phyloP scores from a whole-genome alignment of 768 basidiomycete species.

The Mycena maculata region DNA sequence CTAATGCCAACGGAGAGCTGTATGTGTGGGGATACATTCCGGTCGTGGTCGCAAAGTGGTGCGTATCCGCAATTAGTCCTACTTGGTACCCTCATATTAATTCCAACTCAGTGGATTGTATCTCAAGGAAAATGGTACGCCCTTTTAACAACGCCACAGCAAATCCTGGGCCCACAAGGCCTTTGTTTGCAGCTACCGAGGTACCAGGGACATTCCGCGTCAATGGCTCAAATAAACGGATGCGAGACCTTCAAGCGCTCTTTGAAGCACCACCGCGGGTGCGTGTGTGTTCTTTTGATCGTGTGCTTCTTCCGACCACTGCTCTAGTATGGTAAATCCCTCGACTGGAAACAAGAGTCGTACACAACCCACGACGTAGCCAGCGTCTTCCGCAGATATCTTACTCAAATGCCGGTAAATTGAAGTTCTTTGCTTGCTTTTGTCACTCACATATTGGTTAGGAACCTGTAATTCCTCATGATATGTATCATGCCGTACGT shows the following conservation, averaged over 20 bases:
- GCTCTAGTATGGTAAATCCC: slow-evolving; percentile 87
- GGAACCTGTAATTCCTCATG: slow-evolving; percentile 96
- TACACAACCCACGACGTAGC: slow-evolving; percentile 98
- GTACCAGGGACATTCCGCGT: slow-evolving; percentile 95
- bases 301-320: slow-evolving; percentile 1
- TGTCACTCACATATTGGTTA: slow-evolving; percentile 43
- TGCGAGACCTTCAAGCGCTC: slow-evolving; percentile 91
- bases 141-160: neutral
- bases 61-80: slow-evolving; percentile 39
- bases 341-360: slow-evolving; percentile 88
- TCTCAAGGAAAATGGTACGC: slow-evolving; percentile 91
- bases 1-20: slow-evolving; percentile 82
- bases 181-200: slow-evolving; percentile 74
- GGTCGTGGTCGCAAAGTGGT: slow-evolving; percentile 98
- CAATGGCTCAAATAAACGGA: slow-evolving; percentile 94
- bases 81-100: neutral
- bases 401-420: slow-evolving; percentile 96
- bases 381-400: slow-evolving; percentile 93
- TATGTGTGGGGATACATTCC: slow-evolving; percentile 96
- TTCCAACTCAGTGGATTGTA: slow-evolving; percentile 76
- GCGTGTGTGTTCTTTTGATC: slow-evolving; percentile 35
- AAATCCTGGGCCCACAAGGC: slow-evolving; percentile 7
- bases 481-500: slow-evolving; percentile 88
- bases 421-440: slow-evolving; percentile 12
- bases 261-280: slow-evolving; percentile 94